Evolutionary conservation across 768 basidiomycete genomes (phyloP).

Genomic region (Panus rudis): DNA sequence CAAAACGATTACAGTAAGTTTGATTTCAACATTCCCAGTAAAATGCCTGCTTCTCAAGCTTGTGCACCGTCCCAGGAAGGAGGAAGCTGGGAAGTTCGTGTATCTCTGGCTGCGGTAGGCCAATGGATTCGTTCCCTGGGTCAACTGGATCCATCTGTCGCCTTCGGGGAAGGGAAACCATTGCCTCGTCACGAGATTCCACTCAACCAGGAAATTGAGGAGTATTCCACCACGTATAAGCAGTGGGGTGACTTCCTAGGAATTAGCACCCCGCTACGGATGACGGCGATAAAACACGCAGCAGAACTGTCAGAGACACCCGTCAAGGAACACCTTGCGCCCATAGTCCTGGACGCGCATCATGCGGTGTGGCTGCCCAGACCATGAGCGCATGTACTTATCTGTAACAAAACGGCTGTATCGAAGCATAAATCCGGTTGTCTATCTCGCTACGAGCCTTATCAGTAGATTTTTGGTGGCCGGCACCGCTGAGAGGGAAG

Average conservation of each 20-base stretch:
- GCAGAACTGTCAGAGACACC: slow-evolving; percentile 37
- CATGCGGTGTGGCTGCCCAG: slow-evolving; percentile 25
- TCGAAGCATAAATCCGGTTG: too few relatives aligned
- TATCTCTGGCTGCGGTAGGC: slow-evolving; percentile 50
- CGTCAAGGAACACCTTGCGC: slow-evolving; percentile 32
- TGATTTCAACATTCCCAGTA: background rate
- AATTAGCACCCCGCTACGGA: slow-evolving; percentile 9
- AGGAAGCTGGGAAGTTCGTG: slow-evolving; percentile 53
- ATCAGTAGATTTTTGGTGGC: too few relatives aligned
- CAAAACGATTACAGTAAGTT: slow-evolving; percentile 40
- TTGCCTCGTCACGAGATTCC: slow-evolving; percentile 32
- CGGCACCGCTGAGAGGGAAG: too few relatives aligned
- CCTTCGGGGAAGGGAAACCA: slow-evolving; percentile 33
- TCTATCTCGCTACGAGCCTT: too few relatives aligned
- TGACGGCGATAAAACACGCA: slow-evolving; percentile 41
- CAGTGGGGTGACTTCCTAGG: too few relatives aligned
- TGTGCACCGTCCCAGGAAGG: slow-evolving; percentile 36
- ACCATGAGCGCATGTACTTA: slow-evolving; percentile 3
- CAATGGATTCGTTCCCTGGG: slow-evolving; percentile 54
- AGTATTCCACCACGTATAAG: slow-evolving; percentile 25
- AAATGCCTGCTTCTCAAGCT: too few relatives aligned
- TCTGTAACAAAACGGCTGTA: background rate
- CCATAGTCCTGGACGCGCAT: slow-evolving; percentile 26
- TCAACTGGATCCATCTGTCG: slow-evolving; percentile 30
- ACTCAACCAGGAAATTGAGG: slow-evolving; percentile 31